Conservation (phyloP, 73 alveolate species). For the Paramecium caudatum region DNA sequence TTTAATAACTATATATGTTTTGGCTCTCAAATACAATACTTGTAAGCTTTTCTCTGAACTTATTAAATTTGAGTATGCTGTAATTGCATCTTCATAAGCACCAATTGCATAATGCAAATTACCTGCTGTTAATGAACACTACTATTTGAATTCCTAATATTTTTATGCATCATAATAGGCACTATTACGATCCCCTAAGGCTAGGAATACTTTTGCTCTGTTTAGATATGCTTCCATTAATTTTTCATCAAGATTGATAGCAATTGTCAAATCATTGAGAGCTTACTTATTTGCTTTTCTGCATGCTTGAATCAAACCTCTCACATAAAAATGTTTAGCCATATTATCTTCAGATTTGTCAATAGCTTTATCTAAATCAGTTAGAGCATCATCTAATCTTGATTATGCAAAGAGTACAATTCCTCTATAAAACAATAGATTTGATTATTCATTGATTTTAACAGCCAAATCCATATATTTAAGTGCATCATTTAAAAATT, state of each 20-base stretch:
- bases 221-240: slow-evolving; percentile 36
- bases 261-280: slow-evolving; percentile 63
- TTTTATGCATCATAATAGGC: slow-evolving; percentile 56
- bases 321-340: slow-evolving; percentile 67
- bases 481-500: slow-evolving; percentile 67
- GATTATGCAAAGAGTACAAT: slow-evolving; percentile 32
- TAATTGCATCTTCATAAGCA: slow-evolving; percentile 66
- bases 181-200: slow-evolving; percentile 25
- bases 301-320: slow-evolving; percentile 62
- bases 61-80: not conserved
- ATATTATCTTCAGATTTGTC: slow-evolving; percentile 74
- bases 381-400: slow-evolving; percentile 39
- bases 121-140: slow-evolving; percentile 1
- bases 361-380: slow-evolving; percentile 63
- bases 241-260: slow-evolving; percentile 69
- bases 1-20: slow-evolving; percentile 38
- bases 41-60: slow-evolving; percentile 39
- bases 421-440: slow-evolving; percentile 65
- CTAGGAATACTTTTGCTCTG: slow-evolving; percentile 42
- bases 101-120: slow-evolving; percentile 40
- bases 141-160: slow-evolving; percentile 11
- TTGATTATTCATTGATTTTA: slow-evolving; percentile 58
- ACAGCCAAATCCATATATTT: slow-evolving; percentile 65
- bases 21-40: slow-evolving; percentile 69
- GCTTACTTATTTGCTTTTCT: slow-evolving; percentile 60